Evolutionary conservation across 1,139 yeast species (phyloP), one percentile per base, ranked within the genome.

Genomic region (Geotrichum histeridarum): DNA sequence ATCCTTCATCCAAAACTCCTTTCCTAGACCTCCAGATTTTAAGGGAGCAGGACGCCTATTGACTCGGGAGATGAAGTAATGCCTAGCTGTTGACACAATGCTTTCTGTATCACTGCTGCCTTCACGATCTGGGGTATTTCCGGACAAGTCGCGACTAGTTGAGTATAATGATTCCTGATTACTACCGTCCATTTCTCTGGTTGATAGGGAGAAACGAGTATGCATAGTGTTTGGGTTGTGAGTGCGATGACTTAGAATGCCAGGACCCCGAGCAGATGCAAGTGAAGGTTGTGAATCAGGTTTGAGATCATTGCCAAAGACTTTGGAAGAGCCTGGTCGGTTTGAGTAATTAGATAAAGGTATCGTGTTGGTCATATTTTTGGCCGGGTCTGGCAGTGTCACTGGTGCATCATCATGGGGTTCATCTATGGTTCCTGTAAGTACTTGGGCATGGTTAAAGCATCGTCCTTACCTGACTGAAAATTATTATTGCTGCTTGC

Each of bases 1-100:
- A 69, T 88, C 95, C 66, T 87, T 86, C 95, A 88, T 88, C 96
- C 96, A 88, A 66, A 86, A 88, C 64, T 86, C 87, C 51, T 78
- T 78, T 36, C 73, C 67, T 9, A 73, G 63, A 1, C 68, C 69
- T 2, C 69, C 70, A 4, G 63, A 47, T 38, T 61, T 56, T 33
- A 63, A 37, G 7, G 62, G 60, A 22, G 60, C 61, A 8, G 60
- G 60, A 8, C 63, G 54, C 27, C 59, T 54, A 17, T 60, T 60
- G 1, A 59, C 59, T 31, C 60, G 54, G 2, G 62, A 57, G 12
- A 60, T 55, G 33, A 62, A 56, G 38, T 57, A 61, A 27, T 61
- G 61, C 27, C 61, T 57, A 8, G 62, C 57, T 4, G 60, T 58
- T 2, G 68, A 61, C 12, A 60, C 60, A 30, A 66, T 59, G 38